Base-by-base conservation (phyloP, 176 grass and related monocot species). In the Eragrostis nindensis region DNA sequence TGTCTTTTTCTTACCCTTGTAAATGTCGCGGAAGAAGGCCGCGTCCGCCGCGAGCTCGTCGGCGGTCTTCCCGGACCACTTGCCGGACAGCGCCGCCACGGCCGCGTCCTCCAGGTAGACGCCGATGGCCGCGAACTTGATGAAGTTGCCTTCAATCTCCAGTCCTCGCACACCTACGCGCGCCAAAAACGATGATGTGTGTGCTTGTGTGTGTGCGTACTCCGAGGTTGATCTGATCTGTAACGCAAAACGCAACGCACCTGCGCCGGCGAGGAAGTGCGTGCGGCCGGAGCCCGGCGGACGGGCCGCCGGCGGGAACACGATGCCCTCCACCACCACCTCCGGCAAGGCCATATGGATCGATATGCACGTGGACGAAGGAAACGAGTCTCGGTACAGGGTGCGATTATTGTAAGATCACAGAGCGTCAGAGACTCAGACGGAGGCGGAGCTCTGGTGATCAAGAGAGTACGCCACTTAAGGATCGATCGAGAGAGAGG, bases 41-140 rank as follows among this genome's bases (percentile, higher is more conserved):
- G 5, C 18, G 30, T 83, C 70, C 21, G 36, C 24, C 21, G 90
- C 95, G 49, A 98, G 86, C 81, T 89, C 86, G n/a, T 87, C 90
- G 82, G 86, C 80, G 26, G 78, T 3, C 78, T 91, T 93, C n/a
- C 80, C 86, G 70, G 45, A 77, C 95, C 95, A 98, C 68, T 75
- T 91, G 2, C 59, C 32, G 0, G 88, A 79, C 42, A 98, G 81
- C 25, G 75, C 71, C 7, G 65, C 15, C 65, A 89, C 39, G 26
- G 95, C 90, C 15, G 71, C 82, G 15, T 93, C 84, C 71, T 98
- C 81, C n/a, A 98, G 68, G 75, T 98, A 98, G 17, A 98, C 66
- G 75, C 86, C 95, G 86, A 95, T 93, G 78, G 90, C 92, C 17
- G 95, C 95, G 88, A 98, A 90, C 66, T 90, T 88, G 42, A 98